These are phyloP conservation scores for Beauveria rudraprayagi DNA, from an alignment of 2,329 filamentous ascomycete species.

Conservation along the genomic window DNA sequence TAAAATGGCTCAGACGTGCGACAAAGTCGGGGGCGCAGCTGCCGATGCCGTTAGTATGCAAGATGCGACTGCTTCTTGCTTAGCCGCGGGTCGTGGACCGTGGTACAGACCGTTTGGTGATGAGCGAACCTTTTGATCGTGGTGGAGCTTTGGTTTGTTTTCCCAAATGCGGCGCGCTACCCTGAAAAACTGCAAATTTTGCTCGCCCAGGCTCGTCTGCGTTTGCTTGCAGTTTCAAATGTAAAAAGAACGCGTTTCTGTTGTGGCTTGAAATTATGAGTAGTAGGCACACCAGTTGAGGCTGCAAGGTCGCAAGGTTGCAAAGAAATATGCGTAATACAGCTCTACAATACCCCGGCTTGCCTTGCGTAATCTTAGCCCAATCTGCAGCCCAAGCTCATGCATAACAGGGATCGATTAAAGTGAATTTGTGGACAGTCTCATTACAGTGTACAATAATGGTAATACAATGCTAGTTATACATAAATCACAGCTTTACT, in stretches of 20 bases:
- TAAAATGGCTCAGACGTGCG: neutral
- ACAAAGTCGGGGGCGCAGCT: neutral
- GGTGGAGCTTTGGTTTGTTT: constrained; percentile 4
- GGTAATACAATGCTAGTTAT: neutral
- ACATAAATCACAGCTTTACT: constrained; percentile 10
- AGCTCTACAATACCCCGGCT: too few species aligned
- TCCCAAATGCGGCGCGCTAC: neutral
- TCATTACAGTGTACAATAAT: constrained; percentile 5
- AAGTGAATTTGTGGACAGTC: neutral
- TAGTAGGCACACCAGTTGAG: too few species aligned
- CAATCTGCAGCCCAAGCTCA: neutral
- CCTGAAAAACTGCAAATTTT: neutral
- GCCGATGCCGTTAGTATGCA: neutral
- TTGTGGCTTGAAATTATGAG: too few species aligned
- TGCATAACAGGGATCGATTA: neutral
- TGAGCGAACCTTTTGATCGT: neutral
- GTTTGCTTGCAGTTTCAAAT: too few species aligned
- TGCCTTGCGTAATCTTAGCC: neutral
- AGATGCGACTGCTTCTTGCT: neutral
- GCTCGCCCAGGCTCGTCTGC: neutral
- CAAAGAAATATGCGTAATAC: too few species aligned
- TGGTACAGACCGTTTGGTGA: neutral
- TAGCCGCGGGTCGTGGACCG: neutral
- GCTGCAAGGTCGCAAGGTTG: too few species aligned
- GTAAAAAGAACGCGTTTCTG: too few species aligned